These are phyloP conservation scores for Zangia roseola DNA, from an alignment of 768 basidiomycete genomes.

Conservation along the genomic window DNA sequence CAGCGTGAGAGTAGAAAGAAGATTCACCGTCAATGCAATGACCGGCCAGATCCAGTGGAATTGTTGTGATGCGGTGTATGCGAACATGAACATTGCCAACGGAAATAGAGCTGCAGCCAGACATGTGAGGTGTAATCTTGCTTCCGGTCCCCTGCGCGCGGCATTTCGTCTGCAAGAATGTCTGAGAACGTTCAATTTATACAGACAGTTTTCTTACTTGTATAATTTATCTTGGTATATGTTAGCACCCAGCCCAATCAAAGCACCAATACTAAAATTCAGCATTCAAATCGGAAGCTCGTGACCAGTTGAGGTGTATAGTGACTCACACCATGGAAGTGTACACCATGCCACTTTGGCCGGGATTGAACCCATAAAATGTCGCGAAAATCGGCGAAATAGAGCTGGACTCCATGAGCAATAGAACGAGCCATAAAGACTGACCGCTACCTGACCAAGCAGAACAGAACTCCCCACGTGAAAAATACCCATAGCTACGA, in stretches of 20 bases:
- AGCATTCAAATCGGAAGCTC: not conserved
- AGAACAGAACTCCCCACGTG: slow-evolving; percentile 72
- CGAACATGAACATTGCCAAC: slow-evolving; percentile 64
- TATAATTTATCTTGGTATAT: slow-evolving; percentile 48
- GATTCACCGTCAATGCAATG: slow-evolving; percentile 15
- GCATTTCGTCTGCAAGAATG: slow-evolving; percentile 28
- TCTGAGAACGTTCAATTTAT: slow-evolving; percentile 13
- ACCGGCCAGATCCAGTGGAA: slow-evolving; percentile 57
- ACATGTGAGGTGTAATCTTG: slow-evolving; percentile 57
- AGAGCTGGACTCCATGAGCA: slow-evolving; percentile 38
- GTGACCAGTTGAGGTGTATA: not conserved
- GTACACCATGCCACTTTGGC: slow-evolving; percentile 60
- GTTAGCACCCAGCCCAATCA: slow-evolving; percentile 44
- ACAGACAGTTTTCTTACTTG: slow-evolving; percentile 29
- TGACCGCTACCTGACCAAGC: slow-evolving; percentile 50
- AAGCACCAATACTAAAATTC: slow-evolving; percentile 46
- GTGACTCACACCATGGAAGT: slow-evolving; percentile 49
- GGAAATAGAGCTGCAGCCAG: slow-evolving; percentile 53
- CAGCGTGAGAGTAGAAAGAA: not conserved
- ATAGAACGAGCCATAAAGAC: not conserved
- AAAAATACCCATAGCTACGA: slow-evolving; percentile 64
- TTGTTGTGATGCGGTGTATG: slow-evolving; percentile 54
- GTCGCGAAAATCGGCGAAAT: slow-evolving; percentile 52
- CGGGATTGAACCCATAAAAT: slow-evolving; percentile 60
- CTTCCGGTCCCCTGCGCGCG: slow-evolving; percentile 45